A percentile compares a stretch with the other conserved stretches of the same genome.
phyloP scores from a whole-genome alignment of 768 basidiomycete species.

The Pisolithus marmoratus region DNA sequence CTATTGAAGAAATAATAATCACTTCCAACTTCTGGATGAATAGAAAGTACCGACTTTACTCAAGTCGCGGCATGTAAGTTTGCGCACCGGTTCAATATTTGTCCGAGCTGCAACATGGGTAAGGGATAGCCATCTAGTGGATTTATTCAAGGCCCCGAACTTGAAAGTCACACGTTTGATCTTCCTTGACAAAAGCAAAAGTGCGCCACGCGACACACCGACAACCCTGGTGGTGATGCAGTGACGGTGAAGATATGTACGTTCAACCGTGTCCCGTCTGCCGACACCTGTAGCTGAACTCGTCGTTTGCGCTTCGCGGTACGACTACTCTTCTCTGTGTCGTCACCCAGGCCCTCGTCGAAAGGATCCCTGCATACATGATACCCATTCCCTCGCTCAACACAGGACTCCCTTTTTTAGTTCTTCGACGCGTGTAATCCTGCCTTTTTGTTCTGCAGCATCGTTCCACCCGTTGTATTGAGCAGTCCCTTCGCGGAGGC shows the following conservation, averaged over 20 bases:
- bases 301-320: constrained; percentile 72
- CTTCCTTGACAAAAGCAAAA: no score
- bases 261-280: neutral
- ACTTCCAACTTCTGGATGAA: no score
- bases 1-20: no score
- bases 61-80: no score
- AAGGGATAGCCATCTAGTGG: no score
- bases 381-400: constrained; percentile 46
- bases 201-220: no score
- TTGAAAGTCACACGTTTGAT: no score
- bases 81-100: no score
- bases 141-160: no score
- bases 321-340: constrained; percentile 59
- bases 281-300: constrained; percentile 3
- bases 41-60: no score
- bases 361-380: constrained; percentile 42
- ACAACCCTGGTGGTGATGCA: constrained; percentile 63
- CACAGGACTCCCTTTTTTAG: constrained; percentile 66
- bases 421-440: constrained; percentile 76
- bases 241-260: constrained; percentile 65
- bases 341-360: constrained; percentile 53
- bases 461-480: constrained; percentile 67
- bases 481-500: constrained; percentile 45
- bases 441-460: constrained; percentile 69
- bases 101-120: no score